Percentiles rank a stretch among this genome's conserved stretches.
phyloP scores from a whole-genome alignment of 129 eudicot genomes.

The Arctium lappa region DNA sequence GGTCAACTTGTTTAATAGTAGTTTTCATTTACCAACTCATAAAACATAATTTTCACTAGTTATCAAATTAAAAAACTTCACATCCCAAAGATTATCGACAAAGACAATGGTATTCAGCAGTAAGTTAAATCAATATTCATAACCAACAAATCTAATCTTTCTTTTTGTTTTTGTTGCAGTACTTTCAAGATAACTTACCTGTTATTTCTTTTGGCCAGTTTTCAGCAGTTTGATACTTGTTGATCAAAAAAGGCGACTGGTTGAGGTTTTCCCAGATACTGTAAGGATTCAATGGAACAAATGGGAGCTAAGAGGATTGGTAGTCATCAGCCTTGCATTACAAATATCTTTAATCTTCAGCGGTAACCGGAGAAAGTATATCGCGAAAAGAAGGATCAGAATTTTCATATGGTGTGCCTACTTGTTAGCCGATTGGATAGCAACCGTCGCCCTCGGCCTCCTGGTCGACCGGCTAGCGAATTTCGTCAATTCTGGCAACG shows the following conservation, averaged over 20 bases:
- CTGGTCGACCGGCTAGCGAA: constrained; percentile 25
- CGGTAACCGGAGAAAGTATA: constrained; percentile 39
- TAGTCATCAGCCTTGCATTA: constrained; percentile 37
- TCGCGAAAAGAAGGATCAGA: constrained; percentile 32
- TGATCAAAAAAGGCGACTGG: constrained; percentile 27
- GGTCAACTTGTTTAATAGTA: not conserved
- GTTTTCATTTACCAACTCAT: not conserved
- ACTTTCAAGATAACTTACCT: not conserved
- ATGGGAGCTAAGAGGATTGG: constrained; percentile 44
- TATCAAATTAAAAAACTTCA: not conserved
- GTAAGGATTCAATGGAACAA: constrained; percentile 31
- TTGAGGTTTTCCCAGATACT: constrained; percentile 31
- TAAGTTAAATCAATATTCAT: constrained; percentile 1
- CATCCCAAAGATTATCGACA: constrained; percentile 4
- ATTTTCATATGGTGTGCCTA: constrained; percentile 46
- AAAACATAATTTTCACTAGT: not conserved
- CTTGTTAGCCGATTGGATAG: constrained; percentile 48
- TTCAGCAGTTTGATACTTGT: not conserved
- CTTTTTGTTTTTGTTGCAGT: not conserved
- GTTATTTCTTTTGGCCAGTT: not conserved
- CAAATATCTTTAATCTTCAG: constrained; percentile 32
- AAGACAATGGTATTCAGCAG: constrained; percentile 4
- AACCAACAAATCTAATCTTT: not conserved
- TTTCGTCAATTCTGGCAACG: not conserved
- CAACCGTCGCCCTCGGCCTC: constrained; percentile 44